Evolutionary conservation across 306 rosid genomes (phyloP).

Genomic region (Pyrus pyrifolia): DNA sequence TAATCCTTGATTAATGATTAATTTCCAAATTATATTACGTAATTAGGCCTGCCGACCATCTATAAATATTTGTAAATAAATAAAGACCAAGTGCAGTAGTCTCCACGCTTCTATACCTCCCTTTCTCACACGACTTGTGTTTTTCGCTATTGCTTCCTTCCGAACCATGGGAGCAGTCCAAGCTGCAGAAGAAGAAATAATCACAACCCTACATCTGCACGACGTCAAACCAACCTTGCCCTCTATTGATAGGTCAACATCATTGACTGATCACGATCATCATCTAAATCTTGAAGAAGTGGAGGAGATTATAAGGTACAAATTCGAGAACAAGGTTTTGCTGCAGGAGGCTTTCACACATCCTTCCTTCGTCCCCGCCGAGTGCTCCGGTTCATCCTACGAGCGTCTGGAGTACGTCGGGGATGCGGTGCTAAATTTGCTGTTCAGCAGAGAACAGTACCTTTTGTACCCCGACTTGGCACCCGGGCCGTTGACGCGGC

Average conservation of each 20-base stretch:
- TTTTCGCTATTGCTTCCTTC: background rate
- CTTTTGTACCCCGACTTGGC: conserved; percentile 22
- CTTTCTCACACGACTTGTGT: background rate
- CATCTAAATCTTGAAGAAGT: conserved; percentile 23
- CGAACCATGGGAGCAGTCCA: conserved; percentile 3
- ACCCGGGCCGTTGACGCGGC: conserved; percentile 42
- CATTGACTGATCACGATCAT: background rate
- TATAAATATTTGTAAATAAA: background rate
- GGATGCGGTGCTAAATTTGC: conserved; percentile 40
- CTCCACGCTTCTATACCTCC: background rate
- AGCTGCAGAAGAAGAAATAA: background rate
- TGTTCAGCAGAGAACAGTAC: conserved; percentile 41
- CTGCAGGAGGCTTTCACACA: conserved; percentile 55
- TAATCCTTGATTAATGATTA: background rate
- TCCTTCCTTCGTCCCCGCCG: conserved; percentile 3
- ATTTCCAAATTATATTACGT: background rate
- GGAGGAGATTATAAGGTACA: conserved; percentile 38
- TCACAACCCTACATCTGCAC: background rate
- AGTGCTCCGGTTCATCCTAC: conserved; percentile 3
- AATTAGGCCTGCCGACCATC: background rate
- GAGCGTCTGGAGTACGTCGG: conserved; percentile 49
- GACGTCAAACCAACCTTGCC: background rate
- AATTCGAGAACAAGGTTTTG: conserved; percentile 29
- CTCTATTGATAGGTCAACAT: background rate
- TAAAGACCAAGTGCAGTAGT: background rate